Base-by-base conservation (phyloP, 169 alveolate species). In the Toxoplasma gondii region DNA sequence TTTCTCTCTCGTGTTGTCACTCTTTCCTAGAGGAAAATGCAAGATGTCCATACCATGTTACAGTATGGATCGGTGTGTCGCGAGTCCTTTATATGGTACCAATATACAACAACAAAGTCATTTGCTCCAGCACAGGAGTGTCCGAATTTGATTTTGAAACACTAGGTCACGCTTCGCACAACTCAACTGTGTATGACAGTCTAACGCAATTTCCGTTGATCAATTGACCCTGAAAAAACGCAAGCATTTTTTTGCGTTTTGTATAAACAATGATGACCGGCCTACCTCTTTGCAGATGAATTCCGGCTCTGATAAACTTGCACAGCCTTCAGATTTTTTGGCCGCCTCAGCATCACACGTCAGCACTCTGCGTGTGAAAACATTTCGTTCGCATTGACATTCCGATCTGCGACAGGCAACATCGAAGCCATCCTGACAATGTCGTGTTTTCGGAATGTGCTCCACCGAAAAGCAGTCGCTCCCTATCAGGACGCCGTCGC, bases 211-310 rank as follows among this genome's bases (percentile, higher is more conserved):
- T 70, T 29, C 39, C 93, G 69, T 91, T 88, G 36, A 84, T 88
- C 34, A 93, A 92, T 78, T 29, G 24, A 1, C 95, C 95, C 95
- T 93, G 93, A 41, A 34, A 31, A 44, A 41, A 24, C 34, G 10
- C 1, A 29, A 31, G 24, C 5, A 0, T 31, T 12, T 54, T 5
- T 24, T 9, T 10, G 49, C 0, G 24, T 34, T 43, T 29, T 0
- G 43, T 84, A 19, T 64, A 22, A 39, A 67, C 36, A 39, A 36
- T 39, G 39, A 16, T 43, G n/a, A 29, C 41, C 24, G 58, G 53
- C 93, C 81, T 93, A 93, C 95, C 93, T 70, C 90, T 39, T n/a
- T 49, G 93, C 95, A 93, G 22, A 78, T 88, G 80, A 86, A 58
- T 10, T 84, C 80, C 22, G 95, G 95, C 24, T 45, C 58, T n/a